These are phyloP conservation scores for Gyrodon lividus DNA, from an alignment of 768 basidiomycete genomes.

Conservation along the genomic window DNA sequence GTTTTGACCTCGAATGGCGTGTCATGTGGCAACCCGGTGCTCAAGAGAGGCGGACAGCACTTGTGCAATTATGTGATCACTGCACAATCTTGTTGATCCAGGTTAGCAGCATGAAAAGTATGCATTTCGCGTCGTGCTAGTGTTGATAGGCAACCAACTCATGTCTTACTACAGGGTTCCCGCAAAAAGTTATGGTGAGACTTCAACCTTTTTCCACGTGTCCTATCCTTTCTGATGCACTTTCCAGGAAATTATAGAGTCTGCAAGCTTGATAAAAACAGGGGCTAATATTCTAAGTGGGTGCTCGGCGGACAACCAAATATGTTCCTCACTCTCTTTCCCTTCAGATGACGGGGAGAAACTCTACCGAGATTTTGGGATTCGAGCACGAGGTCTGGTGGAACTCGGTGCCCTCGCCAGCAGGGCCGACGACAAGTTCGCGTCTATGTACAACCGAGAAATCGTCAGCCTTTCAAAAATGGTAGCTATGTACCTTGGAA, in stretches of 20 bases:
- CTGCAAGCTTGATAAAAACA: slow-evolving; percentile 38
- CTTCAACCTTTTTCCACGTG: background rate
- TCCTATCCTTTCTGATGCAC: background rate
- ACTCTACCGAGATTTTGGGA: slow-evolving; percentile 45
- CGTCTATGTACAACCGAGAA: slow-evolving; percentile 31
- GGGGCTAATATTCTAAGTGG: slow-evolving; percentile 50
- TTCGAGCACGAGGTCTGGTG: slow-evolving; percentile 41
- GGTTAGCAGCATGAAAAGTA: slow-evolving; percentile 48
- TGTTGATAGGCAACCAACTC: background rate
- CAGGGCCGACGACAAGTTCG: slow-evolving; percentile 38
- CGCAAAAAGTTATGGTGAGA: slow-evolving; percentile 40
- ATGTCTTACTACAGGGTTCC: slow-evolving; percentile 36
- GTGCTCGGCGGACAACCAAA: slow-evolving; percentile 9
- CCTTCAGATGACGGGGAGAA: slow-evolving; percentile 47
- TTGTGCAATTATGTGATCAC: slow-evolving; percentile 47
- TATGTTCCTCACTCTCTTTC: background rate
- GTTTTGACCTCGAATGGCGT: slow-evolving; percentile 54
- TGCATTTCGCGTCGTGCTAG: slow-evolving; percentile 4
- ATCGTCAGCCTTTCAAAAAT: slow-evolving; percentile 45
- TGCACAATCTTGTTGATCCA: slow-evolving; percentile 47
- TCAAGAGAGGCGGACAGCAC: slow-evolving; percentile 37
- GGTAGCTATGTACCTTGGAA: slow-evolving; percentile 41
- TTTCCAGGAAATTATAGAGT: slow-evolving; percentile 45
- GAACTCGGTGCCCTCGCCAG: slow-evolving; percentile 46
- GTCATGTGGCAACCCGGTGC: slow-evolving; percentile 33